These are phyloP conservation scores for Plantago elongata DNA, from an alignment of 257 asterid genomes.

Conservation along the genomic window DNA sequence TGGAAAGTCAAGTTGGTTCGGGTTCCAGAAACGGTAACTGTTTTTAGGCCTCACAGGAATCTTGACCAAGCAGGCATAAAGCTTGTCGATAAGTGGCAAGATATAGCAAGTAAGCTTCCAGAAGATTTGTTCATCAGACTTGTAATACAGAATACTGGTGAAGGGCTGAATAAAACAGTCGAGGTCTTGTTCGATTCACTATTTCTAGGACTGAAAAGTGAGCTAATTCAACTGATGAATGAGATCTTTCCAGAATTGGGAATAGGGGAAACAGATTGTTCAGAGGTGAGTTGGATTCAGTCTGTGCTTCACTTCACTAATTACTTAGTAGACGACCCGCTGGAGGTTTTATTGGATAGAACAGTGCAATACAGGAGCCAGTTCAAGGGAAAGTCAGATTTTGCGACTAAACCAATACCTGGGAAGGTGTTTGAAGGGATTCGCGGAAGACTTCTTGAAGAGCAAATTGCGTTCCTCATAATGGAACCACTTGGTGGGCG, in stretches of 20 bases:
- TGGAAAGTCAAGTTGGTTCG: not conserved
- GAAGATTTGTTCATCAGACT: not conserved
- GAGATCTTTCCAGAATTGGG: not conserved
- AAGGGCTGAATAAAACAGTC: not conserved
- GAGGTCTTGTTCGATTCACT: not conserved
- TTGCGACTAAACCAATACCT: constrained; percentile 30
- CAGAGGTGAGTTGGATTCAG: not conserved
- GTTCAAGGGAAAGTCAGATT: constrained; percentile 59
- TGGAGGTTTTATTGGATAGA: constrained; percentile 28
- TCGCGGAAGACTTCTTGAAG: constrained; percentile 24
- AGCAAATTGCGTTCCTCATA: constrained; percentile 29
- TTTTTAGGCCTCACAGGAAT: not conserved
- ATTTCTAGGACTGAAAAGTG: not conserved
- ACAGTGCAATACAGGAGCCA: constrained; percentile 22
- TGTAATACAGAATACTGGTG: not conserved
- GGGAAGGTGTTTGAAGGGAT: constrained; percentile 22
- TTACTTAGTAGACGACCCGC: constrained; percentile 3
- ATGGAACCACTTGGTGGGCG: constrained; percentile 59
- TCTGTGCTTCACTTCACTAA: constrained; percentile 18
- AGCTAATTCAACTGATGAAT: not conserved
- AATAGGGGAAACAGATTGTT: not conserved
- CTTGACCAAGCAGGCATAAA: not conserved
- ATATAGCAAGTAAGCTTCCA: not conserved
- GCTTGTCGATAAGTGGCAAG: not conserved
- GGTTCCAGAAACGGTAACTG: not conserved